Base-by-base conservation (phyloP, 805 yeast species). In the Pichia eremophila region DNA sequence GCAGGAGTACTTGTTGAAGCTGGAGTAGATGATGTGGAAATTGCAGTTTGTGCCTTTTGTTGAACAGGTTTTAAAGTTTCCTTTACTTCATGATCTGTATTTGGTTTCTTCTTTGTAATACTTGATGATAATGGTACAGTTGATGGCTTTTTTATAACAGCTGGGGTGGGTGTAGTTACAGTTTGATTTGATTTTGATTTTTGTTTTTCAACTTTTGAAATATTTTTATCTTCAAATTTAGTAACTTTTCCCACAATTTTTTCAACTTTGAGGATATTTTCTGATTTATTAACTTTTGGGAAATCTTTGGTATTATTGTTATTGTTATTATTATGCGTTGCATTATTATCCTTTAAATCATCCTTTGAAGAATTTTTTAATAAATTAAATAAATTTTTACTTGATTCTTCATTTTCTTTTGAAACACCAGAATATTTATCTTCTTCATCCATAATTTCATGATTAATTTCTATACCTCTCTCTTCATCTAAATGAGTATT, bases 381-480 rank as follows among this genome's bases (percentile, higher is more conserved):
- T 59, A 63, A 55, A 14, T 56, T 62, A 60, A 62, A 53, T 29
- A 62, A 49, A 35, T 57, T 50, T 28, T 47, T 45, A 17, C 46
- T 50, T 14, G 61, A 61, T 36, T 57, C 61, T 12, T 58, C 58
- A 25, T 55, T 53, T 48, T 79, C 71, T 58, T 93, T 77, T 49
- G 75, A 81, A 41, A 89, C 99, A 44, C 97, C 97, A 5, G 96
- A 88, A 61, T 90, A 93, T 65, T 85, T 85, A 64, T 90, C 96
- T 65, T 93, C 99, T 68, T 93, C 99, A 65, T 93, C 98, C 55
- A 86, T 55, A 17, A 95, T 95, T 50, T 85, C 77, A 59, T 86
- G 96, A 61, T 86, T 95, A 37, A 84, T 75, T 17, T 63, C 58
- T 15, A 79, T 52, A 27, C 95, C 95, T 63, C 99, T 79, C 65